These are phyloP conservation scores for Leucocoprinus gongylophorus DNA, from an alignment of 1,284 basidiomycete genomes.

Conservation along the genomic window DNA sequence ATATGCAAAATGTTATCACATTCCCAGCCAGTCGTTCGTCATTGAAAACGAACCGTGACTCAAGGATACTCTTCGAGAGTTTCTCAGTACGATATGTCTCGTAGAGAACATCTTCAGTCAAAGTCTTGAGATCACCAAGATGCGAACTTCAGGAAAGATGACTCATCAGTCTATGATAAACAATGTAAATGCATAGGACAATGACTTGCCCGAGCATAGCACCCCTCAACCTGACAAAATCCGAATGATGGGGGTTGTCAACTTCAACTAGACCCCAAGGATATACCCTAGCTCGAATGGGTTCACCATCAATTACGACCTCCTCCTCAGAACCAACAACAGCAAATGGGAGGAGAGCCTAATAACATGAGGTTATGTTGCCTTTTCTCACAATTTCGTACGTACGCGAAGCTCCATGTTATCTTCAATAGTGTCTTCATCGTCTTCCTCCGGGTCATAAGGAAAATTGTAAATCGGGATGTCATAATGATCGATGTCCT, in stretches of 20 bases:
- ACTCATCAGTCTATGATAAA: not conserved
- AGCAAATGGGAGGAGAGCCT: slow-evolving; percentile 88
- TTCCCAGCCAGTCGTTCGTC: not conserved
- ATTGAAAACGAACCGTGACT: slow-evolving; percentile 53
- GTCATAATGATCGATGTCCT: slow-evolving; percentile 94
- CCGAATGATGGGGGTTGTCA: slow-evolving; percentile 95
- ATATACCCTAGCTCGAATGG: slow-evolving; percentile 84
- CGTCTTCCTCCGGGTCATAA: slow-evolving; percentile 96
- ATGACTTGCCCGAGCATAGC: slow-evolving; percentile 71
- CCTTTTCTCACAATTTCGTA: slow-evolving; percentile 7
- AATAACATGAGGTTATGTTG: not conserved
- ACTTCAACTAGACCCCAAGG: slow-evolving; percentile 98
- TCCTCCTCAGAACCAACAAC: slow-evolving; percentile 96
- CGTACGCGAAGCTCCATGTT: slow-evolving; percentile 83
- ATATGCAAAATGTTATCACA: slow-evolving; percentile 8
- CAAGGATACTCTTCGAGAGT: slow-evolving; percentile 83
- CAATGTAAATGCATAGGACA: slow-evolving; percentile 5
- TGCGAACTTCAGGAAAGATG: slow-evolving; percentile 57
- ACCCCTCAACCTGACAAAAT: slow-evolving; percentile 82
- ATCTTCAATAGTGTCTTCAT: slow-evolving; percentile 95
- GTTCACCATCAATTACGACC: slow-evolving; percentile 82
- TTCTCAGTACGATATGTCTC: slow-evolving; percentile 99
- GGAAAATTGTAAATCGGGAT: slow-evolving; percentile 99
- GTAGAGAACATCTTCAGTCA: slow-evolving; percentile 90
- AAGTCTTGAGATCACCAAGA: slow-evolving; percentile 83